A percentile compares a stretch with the other conserved stretches of the same genome.
Conservation (phyloP, 352 stramenopile genomes). For the Pythium folliculosum region DNA sequence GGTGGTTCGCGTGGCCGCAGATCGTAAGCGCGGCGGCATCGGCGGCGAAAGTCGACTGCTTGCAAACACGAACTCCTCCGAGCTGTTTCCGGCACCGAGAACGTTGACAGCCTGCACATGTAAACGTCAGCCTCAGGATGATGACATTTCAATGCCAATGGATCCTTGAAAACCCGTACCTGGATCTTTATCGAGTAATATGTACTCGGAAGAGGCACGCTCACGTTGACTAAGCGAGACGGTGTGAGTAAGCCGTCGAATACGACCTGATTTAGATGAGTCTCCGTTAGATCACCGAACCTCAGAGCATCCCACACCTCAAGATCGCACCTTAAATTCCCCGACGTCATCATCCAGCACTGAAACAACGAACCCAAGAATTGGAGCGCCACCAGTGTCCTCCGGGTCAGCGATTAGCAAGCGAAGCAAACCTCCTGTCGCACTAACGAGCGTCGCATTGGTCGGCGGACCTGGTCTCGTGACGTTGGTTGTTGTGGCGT, state of each 20-base stretch:
- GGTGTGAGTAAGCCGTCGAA: conserved; percentile 33
- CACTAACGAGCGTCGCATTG: conserved; percentile 29
- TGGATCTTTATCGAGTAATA: conserved; percentile 39
- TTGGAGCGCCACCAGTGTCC: conserved; percentile 45
- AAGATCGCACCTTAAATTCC: conserved; percentile 14
- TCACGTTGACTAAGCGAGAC: conserved; percentile 34
- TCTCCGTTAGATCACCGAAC: not conserved
- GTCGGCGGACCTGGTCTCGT: conserved; percentile 37
- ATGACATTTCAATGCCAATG: too few relatives aligned
- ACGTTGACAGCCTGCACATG: conserved; percentile 42
- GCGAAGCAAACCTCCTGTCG: conserved; percentile 50
- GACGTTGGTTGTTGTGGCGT: conserved; percentile 38
- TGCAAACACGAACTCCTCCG: conserved; percentile 32
- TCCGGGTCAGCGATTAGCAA: conserved; percentile 34
- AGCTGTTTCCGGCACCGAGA: conserved; percentile 37
- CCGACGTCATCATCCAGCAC: conserved; percentile 10
- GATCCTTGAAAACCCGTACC: not conserved
- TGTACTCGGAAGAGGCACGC: conserved; percentile 38
- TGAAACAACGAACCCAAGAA: conserved; percentile 38
- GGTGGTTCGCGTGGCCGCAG: conserved; percentile 19
- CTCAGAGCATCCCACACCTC: not conserved
- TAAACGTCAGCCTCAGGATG: not conserved
- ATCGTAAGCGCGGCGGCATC: conserved; percentile 39
- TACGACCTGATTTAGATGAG: conserved; percentile 25
- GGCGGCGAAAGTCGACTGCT: conserved; percentile 43